Evolutionary conservation across 208 protist genomes (phyloP), one percentile per base, ranked within the genome.

Genomic region (Leishmania guyanensis): DNA sequence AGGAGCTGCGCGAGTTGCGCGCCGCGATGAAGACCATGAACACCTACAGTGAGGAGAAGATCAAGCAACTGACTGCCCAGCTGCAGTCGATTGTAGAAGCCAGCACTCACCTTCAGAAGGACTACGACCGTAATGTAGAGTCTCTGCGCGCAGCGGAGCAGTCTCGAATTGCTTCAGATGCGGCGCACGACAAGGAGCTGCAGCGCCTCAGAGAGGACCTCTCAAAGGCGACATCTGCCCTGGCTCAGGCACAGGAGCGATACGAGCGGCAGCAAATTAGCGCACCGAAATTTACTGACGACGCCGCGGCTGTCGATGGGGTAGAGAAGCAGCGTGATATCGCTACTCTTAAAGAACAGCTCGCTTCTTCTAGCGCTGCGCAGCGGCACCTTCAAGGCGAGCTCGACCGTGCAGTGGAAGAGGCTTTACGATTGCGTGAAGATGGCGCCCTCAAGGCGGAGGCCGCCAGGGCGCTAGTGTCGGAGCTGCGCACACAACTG

Each of bases 1-100:
- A 54, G n/a, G 71, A 88, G 50, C 10, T 78, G 43, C 56, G 48
- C 33, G 70, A 83, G 29, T 50, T 84, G 43, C 77, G 74, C 8
- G 39, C 62, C 20, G 12, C 62, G 16, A 71, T 69, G 56, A 69
- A 78, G 46, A 33, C 64, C 10, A 75, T 62, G 10, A 69, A 80
- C 22, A 36, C 70, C 9, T 51, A 78, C 36, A 60, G 22, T 20
- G 82, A 78, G 43, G 43, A 65, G 4, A 56, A 88, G 79, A 71
- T 79, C 66, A 71, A 68, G 36, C 58, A 80, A 39, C 39, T 76
- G 9, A 79, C 62, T 70, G 72, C 48, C 72, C 70, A 69, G 39
- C 60, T 79, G 70, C 29, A 78, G 26, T 79, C 50, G 54, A 48
- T 73, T 36, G 16, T 58, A 2, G 54, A 76, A 9, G 39, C 65